Evolutionary conservation across 2,329 filamentous ascomycete genomes (phyloP), one percentile per base, ranked within the genome.

Genomic region (Pseudonectria buxi): DNA sequence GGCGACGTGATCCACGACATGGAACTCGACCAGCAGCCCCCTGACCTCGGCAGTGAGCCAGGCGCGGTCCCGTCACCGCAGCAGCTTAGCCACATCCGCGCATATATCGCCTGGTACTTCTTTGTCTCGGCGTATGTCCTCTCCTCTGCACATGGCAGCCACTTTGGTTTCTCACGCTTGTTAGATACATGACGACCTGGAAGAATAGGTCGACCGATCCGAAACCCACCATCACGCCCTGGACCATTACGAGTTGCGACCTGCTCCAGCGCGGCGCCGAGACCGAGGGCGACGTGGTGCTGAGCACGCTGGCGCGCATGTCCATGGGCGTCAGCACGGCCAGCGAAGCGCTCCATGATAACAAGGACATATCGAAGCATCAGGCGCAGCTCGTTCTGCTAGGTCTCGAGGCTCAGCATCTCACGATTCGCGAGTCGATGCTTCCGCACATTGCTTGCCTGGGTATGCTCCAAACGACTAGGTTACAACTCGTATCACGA

Each of bases 1-100:
- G 59, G 63, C 12, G 72, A 76, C 36, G 60, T 75, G 7, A 49
- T 70, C 7, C 58, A 56, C 7, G 72, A 76, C 36, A 59, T 76
- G 1, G 69, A 71, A 6, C 50, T 76, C 2, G 65, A 72, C 15
- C 57, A 66, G 14, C 64, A 67, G 24, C 43, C 50, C 1, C 48
- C 41, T 3, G 33, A 39, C 6, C 13, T 41, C 12, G 24, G 16
- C n/a, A 28, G 11, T 10, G 32, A 25, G 5, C 14, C 26, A 2
- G 26, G 24, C 2, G 36, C 39, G 5, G 29, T 40, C 22, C 36
- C 40, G 33, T 40, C 26, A 11, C 32, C 34, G 10, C 22, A 38
- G 26, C 61, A 62, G 14, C 49, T 74, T 3, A 63, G 66, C 24
- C 49, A 58, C 7, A 58, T 74, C 14, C 61, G 72, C 10, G 61